phyloP scores from a whole-genome alignment of 2,329 filamentous ascomycete genomes.

The Paracoccidioides brasiliensis region DNA sequence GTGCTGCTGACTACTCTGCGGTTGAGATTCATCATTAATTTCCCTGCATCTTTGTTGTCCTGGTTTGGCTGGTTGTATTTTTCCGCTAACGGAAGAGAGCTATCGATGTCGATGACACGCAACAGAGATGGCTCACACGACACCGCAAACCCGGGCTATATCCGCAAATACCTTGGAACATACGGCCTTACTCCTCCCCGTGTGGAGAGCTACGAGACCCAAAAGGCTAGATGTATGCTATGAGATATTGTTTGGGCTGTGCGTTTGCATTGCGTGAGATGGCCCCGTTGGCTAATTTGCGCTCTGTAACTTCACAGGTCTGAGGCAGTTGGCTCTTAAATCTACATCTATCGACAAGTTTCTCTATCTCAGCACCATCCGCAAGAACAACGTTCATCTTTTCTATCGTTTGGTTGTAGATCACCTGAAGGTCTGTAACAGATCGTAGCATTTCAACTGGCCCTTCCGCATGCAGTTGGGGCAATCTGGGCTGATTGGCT shows the following conservation, averaged over 20 bases:
- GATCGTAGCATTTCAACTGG: neutral
- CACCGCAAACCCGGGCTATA: conserved; percentile 37
- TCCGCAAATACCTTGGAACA: conserved; percentile 39
- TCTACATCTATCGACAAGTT: conserved; percentile 37
- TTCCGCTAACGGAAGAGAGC: neutral
- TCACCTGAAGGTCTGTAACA: conserved; percentile 29
- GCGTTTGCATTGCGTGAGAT: neutral
- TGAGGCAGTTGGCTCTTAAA: conserved; percentile 36
- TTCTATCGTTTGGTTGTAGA: conserved; percentile 39
- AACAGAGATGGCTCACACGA: conserved; percentile 34
- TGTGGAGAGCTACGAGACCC: conserved; percentile 36
- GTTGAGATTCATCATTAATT: neutral
- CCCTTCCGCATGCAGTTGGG: neutral
- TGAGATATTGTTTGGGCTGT: neutral
- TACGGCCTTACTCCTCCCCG: conserved; percentile 39
- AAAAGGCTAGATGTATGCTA: conserved; percentile 34
- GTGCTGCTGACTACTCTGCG: neutral
- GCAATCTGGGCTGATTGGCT: neutral
- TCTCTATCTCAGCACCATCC: conserved; percentile 37
- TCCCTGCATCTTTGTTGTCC: neutral
- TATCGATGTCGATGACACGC: conserved; percentile 6
- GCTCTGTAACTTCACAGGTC: conserved; percentile 17
- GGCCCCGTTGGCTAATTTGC: neutral
- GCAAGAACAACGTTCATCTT: conserved; percentile 40
- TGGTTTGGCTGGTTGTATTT: neutral